Base-by-base conservation (phyloP, 2,329 filamentous ascomycete genomes). In the Cercospora citrullina region DNA sequence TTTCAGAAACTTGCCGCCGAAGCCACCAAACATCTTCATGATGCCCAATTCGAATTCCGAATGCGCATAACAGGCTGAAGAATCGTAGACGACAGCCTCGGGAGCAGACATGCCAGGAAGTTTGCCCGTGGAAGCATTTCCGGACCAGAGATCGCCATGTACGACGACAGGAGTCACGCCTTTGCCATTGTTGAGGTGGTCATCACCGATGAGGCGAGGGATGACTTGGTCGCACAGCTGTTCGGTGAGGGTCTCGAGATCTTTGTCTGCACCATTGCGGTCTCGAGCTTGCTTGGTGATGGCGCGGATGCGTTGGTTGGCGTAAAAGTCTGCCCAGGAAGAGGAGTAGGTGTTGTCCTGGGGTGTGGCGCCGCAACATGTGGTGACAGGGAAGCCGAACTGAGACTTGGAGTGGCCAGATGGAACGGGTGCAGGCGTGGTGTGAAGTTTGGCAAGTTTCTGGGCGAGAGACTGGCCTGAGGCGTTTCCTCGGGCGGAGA, bases 11-110 rank as follows among this genome's bases (percentile, higher is more conserved):
- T 76, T 79, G 0, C 79, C 74, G 0, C 89, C 89, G 79, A 96
- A 97, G 0, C 94, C 94, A 0, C 94, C 94, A 84, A 97, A 98
- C 93, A 97, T 96, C 62, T 86, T 87, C 93, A 97, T 97, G 72
- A 96, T 97, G 0, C 94, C 94, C 63, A 96, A 82, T 73, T 97
- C 94, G 79, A 90, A 97, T 82, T 98, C 94, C 1, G 86, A 90
- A 77, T 97, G 94, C 1, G 90, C 92, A 76, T 96, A 97, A 71
- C 91, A 91, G 51, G 88, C 86, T 2, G 90, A 90, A 16, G 93
- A 89, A 76, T 97, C 94, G 76, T 89, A 97, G 1, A 96, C 87
- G 0, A 97, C 87, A 71, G 93, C 90, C 72, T 94, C 91, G 0
- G 84, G 80, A 1, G 82, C 84, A 0, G 84, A 83, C 45, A 80